Evolutionary conservation across 2,329 filamentous ascomycete genomes (phyloP), one percentile per base, ranked within the genome.

Genomic region (Alternaria sp.): DNA sequence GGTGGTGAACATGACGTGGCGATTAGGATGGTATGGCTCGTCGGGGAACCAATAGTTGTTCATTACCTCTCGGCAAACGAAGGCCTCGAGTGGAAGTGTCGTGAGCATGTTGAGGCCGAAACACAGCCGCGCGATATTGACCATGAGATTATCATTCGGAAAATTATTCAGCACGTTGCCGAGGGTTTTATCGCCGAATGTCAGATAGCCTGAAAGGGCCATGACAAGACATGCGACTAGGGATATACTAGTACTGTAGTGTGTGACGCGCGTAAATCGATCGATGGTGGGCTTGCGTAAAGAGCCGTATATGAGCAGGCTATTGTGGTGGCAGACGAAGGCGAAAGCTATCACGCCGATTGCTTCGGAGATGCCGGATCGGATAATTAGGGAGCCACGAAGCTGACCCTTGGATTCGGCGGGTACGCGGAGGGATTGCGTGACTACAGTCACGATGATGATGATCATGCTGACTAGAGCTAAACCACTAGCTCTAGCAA

Each of bases 91-190:
- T 0, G 95, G 95, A 34, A 99, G 83, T 2, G 95, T 98, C 13
- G 95, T 97, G 71, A 99, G 87, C 95, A 99, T 99, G 83, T 99
- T 99, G 66, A 99, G 85, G 2, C 95, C 95, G 74, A 99, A 98
- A 80, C 92, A 97, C 50, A 99, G 85, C 52, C 95, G 90, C 23
- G 95, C 95, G 58, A 99, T 85, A 78, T 97, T 98, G 74, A 98
- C 93, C 87, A 98, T 90, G 68, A 89, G 84, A 78, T 97, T 98
- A 79, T 96, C 88, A 21, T 88, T 83, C 2, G 93, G 91, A 74
- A 99, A 98, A 80, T 99, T 99, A 83, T 99, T 99, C 70, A 99
- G 88, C 51, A 99, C 92, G 77, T 99, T 99, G 74, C 95, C 95
- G 67, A 93, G 83, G 4, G 95, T 99, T 71, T 89, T 87, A 79